Evolutionary conservation across 2,329 filamentous ascomycete genomes (phyloP), one percentile per base, ranked within the genome.

Genomic region (Penicillium carneum): DNA sequence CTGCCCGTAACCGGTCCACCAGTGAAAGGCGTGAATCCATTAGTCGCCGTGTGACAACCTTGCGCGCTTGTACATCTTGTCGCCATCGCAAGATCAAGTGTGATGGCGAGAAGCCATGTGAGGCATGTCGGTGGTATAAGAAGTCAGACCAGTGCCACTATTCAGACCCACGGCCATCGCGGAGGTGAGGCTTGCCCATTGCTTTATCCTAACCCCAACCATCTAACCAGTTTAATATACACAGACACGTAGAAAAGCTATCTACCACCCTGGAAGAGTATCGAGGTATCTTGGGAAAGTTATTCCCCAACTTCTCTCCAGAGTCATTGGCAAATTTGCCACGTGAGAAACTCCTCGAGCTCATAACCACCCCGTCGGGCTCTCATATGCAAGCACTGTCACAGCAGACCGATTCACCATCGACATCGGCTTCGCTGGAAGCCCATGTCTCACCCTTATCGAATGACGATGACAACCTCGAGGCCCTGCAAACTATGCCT

Each of bases 51-150:
- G 74, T 78, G 38, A 79, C 77, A 10, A 80, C 77, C 7, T 67
- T 78, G 16, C 75, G 77, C 11, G 90, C 90, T 39, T 92, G 90
- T 74, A 88, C 90, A 49, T 89, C 91, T 70, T 92, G 91, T 79
- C 88, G 92, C 72, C 84, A 91, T 68, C 86, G 91, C 63, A 95
- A 94, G 77, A 94, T 94, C 57, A 88, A 91, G 65, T 95, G 91
- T 73, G 90, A 93, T 79, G 91, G 91, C 57, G 86, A 89, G 67
- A 89, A 92, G 72, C 91, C 91, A 11, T 95, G 91, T 73, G 90
- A 90, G 39, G 91, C 93, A 74, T 95, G 91, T 74, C 85, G 91
- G 60, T 93, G 90, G 76, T 93, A 92, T 74, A 87, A 91, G 59
- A 90, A 91, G 64, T 89, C 90, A 4, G 91, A 93, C 74, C 84